Evolutionary conservation across 108 stramenopile species (phyloP), one percentile per base, ranked within the genome.

Genomic region (Conticribra weissflogii): DNA sequence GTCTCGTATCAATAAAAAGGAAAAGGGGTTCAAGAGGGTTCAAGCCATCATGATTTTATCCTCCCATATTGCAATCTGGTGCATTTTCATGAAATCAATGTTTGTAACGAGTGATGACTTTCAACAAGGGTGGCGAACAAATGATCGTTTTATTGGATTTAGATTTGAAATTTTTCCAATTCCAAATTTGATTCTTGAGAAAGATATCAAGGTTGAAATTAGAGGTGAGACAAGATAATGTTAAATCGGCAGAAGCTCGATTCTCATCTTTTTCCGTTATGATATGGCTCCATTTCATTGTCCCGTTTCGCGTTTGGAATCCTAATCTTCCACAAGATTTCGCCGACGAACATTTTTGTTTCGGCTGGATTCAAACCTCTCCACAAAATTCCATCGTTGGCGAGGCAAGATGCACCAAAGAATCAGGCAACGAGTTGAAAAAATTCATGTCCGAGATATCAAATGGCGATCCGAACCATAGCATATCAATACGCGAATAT

Each of bases 341-440:
- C 3, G 63, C 63, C 22, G 55, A 74, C 24, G 47, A 36, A 2
- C 24, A 29, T 9, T 65, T 74, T 16, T 74, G 63, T 28, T 74
- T 65, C 28, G 72, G 63, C 0, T 74, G 72, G 72, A 56, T 47
- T 1, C 63, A 74, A 59, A 47, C 58, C 22, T 57, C 55, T 3
- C 53, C 44, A 2, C 30, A 33, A 12, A 41, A 65, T 17, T 34
- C 72, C 0, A 56, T 49, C 1, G 63, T 74, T 15, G 72, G 72
- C 3, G 63, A 65, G n/a, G 55, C 49, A 31, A 1, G 63, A 30
- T 74, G 72, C 51, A 59, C 63, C 29, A 74, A 57, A 3, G 9
- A 23, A 0, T 46, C 54, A 4, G 72, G 54, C 0, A 0, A 45
- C 4, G 46, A 57, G 22, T 49, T 64, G 55, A 58, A 64, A 21